Evolutionary conservation across 768 basidiomycete genomes (phyloP), one percentile per base, ranked within the genome.

Genomic region (Austroboletus eburneus): DNA sequence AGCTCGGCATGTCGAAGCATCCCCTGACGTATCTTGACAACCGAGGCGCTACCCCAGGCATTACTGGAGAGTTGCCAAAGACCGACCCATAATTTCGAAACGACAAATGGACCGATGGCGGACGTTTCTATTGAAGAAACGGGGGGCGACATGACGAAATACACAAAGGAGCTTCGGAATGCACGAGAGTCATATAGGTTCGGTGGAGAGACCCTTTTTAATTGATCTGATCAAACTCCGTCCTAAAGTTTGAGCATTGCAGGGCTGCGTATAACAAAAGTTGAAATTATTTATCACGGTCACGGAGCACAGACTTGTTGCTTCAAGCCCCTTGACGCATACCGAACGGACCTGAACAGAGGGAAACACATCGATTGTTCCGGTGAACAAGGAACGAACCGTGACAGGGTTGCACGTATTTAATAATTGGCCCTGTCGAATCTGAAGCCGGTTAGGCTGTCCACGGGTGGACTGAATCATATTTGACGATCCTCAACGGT

Each of bases 1-100:
- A 66, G 64, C 42, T 80, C 74, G 43, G 77, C 76, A 56, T 88
- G 79, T 21, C 72, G 75, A 16, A 63, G 68, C 86, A 91, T 88
- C 33, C 77, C 81, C 51, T 76, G 70, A 43, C 81, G 79, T 47
- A 91, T 76, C 57, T 79, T 81, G 24, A 74, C 55, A 1, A 79
- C 78, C 0, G 85, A 73, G 2, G 85, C 85, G 39, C 77, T 84
- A 17, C 90, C 89, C 89, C 89, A 91, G 3, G 88, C 87, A 42
- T 83, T 85, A 59, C 85, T 85, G 10, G 89, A 89, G 30, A 91
- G 77, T 51, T 91, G 90, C 89, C 89, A 91, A 3, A 91, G 75
- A 9, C 87, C 87, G 7, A 75, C 78, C 83, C 85, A 87, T 44
- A 90, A 59, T 45, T 87, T 78, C 29, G 87, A 81, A 17, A 72